phyloP scores from a whole-genome alignment of 2,329 filamentous ascomycete species.

The Myriosclerotinia duriaeana region DNA sequence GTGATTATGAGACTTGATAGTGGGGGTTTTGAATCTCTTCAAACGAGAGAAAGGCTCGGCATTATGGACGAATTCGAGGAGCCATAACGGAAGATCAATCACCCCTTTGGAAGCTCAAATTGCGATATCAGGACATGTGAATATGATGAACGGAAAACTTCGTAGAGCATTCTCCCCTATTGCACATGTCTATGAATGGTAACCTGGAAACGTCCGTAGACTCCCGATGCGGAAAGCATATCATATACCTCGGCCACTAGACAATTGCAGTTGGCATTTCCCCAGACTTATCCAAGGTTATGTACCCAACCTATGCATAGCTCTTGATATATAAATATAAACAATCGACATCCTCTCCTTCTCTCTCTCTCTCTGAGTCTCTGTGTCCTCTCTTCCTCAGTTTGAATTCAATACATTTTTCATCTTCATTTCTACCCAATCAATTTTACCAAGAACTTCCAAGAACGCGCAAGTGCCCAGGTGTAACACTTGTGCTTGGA shows the following conservation, averaged over 20 bases:
- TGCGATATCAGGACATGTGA: conserved; percentile 4
- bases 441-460: background rate
- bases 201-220: conserved; percentile 4
- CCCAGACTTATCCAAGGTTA: conserved; percentile 13
- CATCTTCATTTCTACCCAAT: no score
- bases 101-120: background rate
- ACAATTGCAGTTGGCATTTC: background rate
- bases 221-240: background rate
- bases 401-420: no score
- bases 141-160: background rate
- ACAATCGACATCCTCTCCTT: background rate
- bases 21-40: background rate
- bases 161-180: background rate
- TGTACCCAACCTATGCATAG: background rate
- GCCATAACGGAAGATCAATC: background rate
- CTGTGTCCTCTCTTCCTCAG: background rate
- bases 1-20: conserved; percentile 4
- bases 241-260: background rate
- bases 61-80: background rate
- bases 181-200: background rate
- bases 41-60: background rate
- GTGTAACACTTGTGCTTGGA: conserved; percentile 7
- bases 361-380: background rate
- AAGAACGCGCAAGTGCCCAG: conserved; percentile 18
- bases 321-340: background rate